Evolutionary conservation across 2,329 filamentous ascomycete genomes (phyloP).

Genomic region (Penicillium sp.): DNA sequence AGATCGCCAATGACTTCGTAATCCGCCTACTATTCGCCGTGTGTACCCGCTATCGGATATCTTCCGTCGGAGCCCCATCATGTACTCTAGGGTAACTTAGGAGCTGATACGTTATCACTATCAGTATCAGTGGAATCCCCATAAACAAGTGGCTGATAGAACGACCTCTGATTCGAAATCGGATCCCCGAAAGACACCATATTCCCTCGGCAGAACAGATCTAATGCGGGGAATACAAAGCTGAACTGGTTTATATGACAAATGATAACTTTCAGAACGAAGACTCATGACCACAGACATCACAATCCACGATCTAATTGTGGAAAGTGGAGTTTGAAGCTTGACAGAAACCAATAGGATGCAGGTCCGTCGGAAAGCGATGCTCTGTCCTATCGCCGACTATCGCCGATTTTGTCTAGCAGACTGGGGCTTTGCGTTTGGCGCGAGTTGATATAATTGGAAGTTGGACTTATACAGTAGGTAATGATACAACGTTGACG

Average conservation of each 20-base stretch:
- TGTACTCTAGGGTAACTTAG: neutral
- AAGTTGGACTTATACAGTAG: neutral
- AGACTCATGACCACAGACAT: slow-evolving; percentile 36
- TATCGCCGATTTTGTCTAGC: neutral
- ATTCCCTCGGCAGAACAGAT: neutral
- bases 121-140: neutral
- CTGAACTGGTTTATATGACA: neutral
- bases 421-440: neutral
- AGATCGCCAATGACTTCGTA: no score
- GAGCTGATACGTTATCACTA: slow-evolving; percentile 9
- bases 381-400: neutral
- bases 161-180: slow-evolving; percentile 1
- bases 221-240: slow-evolving; percentile 6
- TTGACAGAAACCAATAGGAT: neutral
- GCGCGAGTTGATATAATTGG: neutral
- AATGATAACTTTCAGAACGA: neutral
- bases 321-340: neutral
- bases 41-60: slow-evolving; percentile 19
- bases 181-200: neutral
- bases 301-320: slow-evolving; percentile 37
- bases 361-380: neutral
- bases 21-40: slow-evolving; percentile 6
- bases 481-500: neutral
- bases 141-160: slow-evolving; percentile 1
- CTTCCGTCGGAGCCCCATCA: neutral